Conservation (phyloP, 768 basidiomycete genomes). For the Leccinellum rugosiceps region DNA sequence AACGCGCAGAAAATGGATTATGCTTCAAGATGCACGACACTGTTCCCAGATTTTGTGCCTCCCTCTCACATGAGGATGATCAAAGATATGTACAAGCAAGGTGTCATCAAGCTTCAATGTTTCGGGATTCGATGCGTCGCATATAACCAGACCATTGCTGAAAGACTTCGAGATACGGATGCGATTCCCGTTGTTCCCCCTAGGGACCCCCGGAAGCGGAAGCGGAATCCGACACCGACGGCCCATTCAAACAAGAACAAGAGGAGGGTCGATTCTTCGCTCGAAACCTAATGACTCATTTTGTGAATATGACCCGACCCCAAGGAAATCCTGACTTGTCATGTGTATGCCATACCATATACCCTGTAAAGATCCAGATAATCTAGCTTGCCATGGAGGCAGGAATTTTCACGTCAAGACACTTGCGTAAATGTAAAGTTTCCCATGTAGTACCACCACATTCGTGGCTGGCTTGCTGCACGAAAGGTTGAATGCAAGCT, state of each 20-base stretch:
- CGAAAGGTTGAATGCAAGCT: constrained; percentile 68
- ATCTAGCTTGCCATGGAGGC: constrained; percentile 18
- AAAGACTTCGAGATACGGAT: constrained; percentile 8
- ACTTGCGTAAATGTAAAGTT: constrained; percentile 57
- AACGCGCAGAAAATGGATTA: constrained; percentile 17
- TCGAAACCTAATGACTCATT: not conserved
- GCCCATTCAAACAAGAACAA: constrained; percentile 2
- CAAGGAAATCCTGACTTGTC: constrained; percentile 10
- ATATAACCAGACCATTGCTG: constrained; percentile 13
- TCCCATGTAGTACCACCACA: constrained; percentile 38
- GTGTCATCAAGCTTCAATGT: constrained; percentile 28
- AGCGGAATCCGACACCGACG: constrained; percentile 1
- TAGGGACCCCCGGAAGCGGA: constrained; percentile 9
- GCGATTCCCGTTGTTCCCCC: not conserved
- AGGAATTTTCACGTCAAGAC: constrained; percentile 55
- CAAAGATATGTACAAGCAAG: constrained; percentile 26
- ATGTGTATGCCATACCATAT: not conserved
- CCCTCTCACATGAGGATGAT: constrained; percentile 25
- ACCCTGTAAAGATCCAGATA: not conserved
- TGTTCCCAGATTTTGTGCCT: constrained; percentile 21
- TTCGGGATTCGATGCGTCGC: constrained; percentile 23
- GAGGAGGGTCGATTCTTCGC: constrained; percentile 4
- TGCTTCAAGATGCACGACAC: constrained; percentile 15
- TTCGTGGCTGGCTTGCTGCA: not conserved
- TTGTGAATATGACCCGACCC: not conserved